These are phyloP conservation scores for Phalaenopsis hybrid DNA, from an alignment of 116 monocot genomes.

Conservation along the genomic window DNA sequence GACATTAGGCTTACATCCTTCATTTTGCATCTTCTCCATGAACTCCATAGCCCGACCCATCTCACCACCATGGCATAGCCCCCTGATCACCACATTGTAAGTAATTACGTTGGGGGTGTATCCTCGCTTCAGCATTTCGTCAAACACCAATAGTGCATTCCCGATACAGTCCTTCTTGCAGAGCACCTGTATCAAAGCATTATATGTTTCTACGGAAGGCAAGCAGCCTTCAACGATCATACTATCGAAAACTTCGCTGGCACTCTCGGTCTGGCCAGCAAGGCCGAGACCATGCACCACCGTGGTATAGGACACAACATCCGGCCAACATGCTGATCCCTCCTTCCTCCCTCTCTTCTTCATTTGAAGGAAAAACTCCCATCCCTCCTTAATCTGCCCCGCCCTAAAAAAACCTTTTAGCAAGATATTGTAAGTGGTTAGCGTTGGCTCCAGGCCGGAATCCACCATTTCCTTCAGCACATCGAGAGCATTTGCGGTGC, in stretches of 20 bases:
- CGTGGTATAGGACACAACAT: conserved; percentile 78
- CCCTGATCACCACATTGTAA: conserved; percentile 62
- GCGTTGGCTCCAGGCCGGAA: conserved; percentile 52
- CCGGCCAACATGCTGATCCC: conserved; percentile 34
- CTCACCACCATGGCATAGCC: conserved; percentile 60
- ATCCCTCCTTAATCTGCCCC: conserved; percentile 46
- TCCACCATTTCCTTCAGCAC: conserved; percentile 68
- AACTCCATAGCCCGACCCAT: conserved; percentile 49
- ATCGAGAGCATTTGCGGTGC: conserved; percentile 46
- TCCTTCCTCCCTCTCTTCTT: conserved; percentile 47
- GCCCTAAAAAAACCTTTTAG: conserved; percentile 74
- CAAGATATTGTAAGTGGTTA: conserved; percentile 67
- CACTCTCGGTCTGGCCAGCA: conserved; percentile 45
- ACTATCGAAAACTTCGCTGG: conserved; percentile 71
- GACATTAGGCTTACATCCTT: conserved; percentile 46
- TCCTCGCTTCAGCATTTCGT: conserved; percentile 56
- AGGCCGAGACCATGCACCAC: conserved; percentile 78
- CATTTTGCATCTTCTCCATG: conserved; percentile 40
- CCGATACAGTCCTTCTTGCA: conserved; percentile 63
- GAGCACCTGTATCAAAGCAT: conserved; percentile 81
- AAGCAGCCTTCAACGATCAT: conserved; percentile 50
- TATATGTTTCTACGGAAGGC: conserved; percentile 65
- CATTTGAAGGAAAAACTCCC: conserved; percentile 71
- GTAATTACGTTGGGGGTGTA: conserved; percentile 60
- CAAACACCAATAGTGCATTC: conserved; percentile 53